These are phyloP conservation scores for Dissoconium aciculare DNA, from an alignment of 2,329 filamentous ascomycete genomes.

Conservation along the genomic window DNA sequence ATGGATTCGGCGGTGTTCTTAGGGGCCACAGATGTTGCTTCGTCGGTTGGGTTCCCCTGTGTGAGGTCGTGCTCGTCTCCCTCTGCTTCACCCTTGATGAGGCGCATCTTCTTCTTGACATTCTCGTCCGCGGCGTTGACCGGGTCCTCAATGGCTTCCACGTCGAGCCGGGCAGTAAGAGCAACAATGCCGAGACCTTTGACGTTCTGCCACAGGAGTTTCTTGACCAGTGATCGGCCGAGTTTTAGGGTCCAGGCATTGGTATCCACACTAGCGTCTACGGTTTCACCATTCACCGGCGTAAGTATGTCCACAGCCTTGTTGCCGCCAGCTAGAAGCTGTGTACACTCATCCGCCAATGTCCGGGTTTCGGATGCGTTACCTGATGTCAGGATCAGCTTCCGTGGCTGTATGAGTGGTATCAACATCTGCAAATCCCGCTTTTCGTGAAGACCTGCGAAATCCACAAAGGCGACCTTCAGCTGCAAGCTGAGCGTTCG, in stretches of 20 bases:
- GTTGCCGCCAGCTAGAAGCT: conserved; percentile 36
- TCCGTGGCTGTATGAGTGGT: conserved; percentile 82
- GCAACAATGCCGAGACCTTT: conserved; percentile 81
- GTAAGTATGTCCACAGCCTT: conserved; percentile 51
- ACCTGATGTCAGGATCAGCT: conserved; percentile 83
- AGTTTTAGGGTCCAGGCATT: conserved; percentile 95
- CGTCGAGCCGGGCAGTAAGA: conserved; percentile 60
- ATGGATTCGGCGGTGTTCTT: conserved; percentile 6
- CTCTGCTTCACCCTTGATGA: conserved; percentile 34
- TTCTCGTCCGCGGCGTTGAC: conserved; percentile 25
- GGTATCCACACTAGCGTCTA: conserved; percentile 92
- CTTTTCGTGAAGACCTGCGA: conserved; percentile 81
- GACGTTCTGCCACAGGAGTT: conserved; percentile 88
- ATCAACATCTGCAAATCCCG: conserved; percentile 89
- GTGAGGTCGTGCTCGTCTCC: conserved; percentile 4
- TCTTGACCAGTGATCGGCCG: conserved; percentile 68
- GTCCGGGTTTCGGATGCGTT: conserved; percentile 60
- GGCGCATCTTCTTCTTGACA: conserved; percentile 40
- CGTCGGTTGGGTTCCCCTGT: conserved; percentile 1
- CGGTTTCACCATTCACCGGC: conserved; percentile 53
- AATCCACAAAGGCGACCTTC: conserved; percentile 77
- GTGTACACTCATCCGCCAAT: conserved; percentile 66
- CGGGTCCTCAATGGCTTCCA: conserved; percentile 30
- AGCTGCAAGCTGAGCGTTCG: conserved; percentile 54
- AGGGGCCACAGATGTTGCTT: too few species aligned